A percentile compares a stretch with the other conserved stretches of the same genome.
phyloP scores from a whole-genome alignment of 768 basidiomycete species.

The Pleurotus pulmonarius region DNA sequence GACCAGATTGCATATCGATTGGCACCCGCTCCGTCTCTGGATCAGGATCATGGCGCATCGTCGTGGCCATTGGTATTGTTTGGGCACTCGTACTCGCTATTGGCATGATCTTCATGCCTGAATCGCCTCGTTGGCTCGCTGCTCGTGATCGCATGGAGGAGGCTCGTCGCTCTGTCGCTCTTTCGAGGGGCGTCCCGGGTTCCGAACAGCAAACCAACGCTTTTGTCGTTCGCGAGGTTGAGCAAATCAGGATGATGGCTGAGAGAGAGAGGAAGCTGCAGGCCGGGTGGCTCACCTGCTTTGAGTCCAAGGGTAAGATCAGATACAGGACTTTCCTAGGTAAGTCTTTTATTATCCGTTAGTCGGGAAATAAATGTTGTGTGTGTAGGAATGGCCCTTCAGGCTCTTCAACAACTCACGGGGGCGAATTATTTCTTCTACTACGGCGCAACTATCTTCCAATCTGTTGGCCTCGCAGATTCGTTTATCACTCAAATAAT shows the following conservation, averaged over 20 bases:
- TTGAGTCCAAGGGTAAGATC: slow-evolving; percentile 49
- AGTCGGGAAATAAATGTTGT: background rate
- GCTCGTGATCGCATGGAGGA: slow-evolving; percentile 41
- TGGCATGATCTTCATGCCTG: slow-evolving; percentile 70
- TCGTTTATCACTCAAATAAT: slow-evolving; percentile 74
- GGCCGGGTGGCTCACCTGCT: slow-evolving; percentile 69
- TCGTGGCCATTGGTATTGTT: slow-evolving; percentile 57
- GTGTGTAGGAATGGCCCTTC: slow-evolving; percentile 52
- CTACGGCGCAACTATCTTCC: slow-evolving; percentile 63
- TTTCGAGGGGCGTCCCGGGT: slow-evolving; percentile 42
- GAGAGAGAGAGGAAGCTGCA: slow-evolving; percentile 42
- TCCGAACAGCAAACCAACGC: slow-evolving; percentile 34
- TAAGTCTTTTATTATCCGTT: slow-evolving; percentile 11
- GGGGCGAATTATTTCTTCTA: slow-evolving; percentile 73
- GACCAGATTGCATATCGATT: slow-evolving; percentile 59
- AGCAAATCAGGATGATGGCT: slow-evolving; percentile 52
- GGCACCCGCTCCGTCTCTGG: slow-evolving; percentile 50
- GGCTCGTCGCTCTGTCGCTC: slow-evolving; percentile 44
- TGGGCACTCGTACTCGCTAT: slow-evolving; percentile 61
- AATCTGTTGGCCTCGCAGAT: slow-evolving; percentile 62
- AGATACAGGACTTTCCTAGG: slow-evolving; percentile 61
- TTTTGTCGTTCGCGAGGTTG: slow-evolving; percentile 43
- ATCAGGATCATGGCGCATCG: slow-evolving; percentile 56
- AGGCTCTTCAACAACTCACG: slow-evolving; percentile 70
- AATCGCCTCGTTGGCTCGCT: slow-evolving; percentile 64